Evolutionary conservation across 129 eudicot species (phyloP).

Genomic region (Deinandra increscens): DNA sequence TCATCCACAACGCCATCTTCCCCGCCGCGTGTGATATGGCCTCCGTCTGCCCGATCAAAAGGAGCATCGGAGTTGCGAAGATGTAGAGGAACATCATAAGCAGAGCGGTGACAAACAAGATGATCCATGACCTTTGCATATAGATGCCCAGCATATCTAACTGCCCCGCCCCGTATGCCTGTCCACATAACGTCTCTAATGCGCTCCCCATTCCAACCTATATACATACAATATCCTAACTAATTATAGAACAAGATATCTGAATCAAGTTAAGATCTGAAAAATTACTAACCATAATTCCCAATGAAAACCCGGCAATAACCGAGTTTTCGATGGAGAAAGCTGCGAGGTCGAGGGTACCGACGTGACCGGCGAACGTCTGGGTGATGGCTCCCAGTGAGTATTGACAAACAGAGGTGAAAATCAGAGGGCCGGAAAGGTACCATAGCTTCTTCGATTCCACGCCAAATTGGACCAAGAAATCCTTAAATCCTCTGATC

Average conservation of each 20-base stretch:
- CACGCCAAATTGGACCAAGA: slow-evolving; percentile 38
- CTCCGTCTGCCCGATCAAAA: slow-evolving; percentile 44
- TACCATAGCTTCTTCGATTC: slow-evolving; percentile 58
- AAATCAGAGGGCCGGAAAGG: slow-evolving; percentile 55
- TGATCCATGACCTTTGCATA: slow-evolving; percentile 61
- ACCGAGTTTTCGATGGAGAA: slow-evolving; percentile 45
- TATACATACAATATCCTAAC: no score
- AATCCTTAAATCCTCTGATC: slow-evolving; percentile 34
- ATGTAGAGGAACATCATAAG: slow-evolving; percentile 33
- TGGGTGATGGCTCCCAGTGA: slow-evolving; percentile 56
- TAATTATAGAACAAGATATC: neutral
- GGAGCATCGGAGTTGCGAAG: slow-evolving; percentile 46
- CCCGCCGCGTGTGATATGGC: slow-evolving; percentile 39
- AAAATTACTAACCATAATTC: slow-evolving; percentile 52
- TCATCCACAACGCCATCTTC: slow-evolving; percentile 43
- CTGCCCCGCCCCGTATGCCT: slow-evolving; percentile 62
- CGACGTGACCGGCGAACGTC: slow-evolving; percentile 45
- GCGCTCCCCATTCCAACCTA: slow-evolving; percentile 66
- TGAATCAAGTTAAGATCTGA: neutral
- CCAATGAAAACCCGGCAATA: slow-evolving; percentile 59
- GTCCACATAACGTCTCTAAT: slow-evolving; percentile 58
- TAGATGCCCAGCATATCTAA: slow-evolving; percentile 56
- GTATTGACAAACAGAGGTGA: slow-evolving; percentile 49
- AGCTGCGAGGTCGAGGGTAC: slow-evolving; percentile 46
- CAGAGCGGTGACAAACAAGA: slow-evolving; percentile 31